A percentile compares a stretch with the other conserved stretches of the same genome.
These are phyloP conservation scores for Chalaropsis thielavioides DNA, from an alignment of 2,329 filamentous ascomycete genomes.

Conservation along the genomic window DNA sequence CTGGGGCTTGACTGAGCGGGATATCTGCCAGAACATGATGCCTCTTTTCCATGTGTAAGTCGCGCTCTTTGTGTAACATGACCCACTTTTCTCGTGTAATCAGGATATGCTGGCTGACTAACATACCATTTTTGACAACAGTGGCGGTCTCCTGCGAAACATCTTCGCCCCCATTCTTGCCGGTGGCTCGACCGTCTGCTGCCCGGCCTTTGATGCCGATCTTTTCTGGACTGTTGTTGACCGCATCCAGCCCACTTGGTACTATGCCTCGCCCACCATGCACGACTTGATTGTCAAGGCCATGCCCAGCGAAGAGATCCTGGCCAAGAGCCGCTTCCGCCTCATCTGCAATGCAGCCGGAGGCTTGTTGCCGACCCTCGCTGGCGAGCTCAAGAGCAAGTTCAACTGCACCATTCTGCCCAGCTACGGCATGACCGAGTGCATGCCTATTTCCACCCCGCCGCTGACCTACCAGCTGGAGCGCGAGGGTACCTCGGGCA, in stretches of 20 bases:
- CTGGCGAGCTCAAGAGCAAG: constrained; percentile 33
- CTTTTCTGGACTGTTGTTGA: constrained; percentile 42
- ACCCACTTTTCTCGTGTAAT: neutral
- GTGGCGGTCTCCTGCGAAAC: constrained; percentile 39
- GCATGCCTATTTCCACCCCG: constrained; percentile 43
- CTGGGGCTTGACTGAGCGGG: constrained; percentile 33
- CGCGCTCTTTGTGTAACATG: neutral
- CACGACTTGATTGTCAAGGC: constrained; percentile 39
- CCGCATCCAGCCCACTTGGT: constrained; percentile 37
- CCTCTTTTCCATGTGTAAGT: constrained; percentile 42
- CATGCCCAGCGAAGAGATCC: constrained; percentile 26
- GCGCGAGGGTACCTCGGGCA: constrained; percentile 38
- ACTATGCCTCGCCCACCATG: constrained; percentile 44
- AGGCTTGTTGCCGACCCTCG: constrained; percentile 37
- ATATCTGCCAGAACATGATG: constrained; percentile 46
- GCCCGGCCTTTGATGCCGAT: constrained; percentile 38
- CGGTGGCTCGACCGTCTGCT: constrained; percentile 40
- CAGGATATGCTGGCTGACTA: neutral
- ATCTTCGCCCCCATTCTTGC: constrained; percentile 41
- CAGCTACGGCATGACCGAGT: constrained; percentile 47
- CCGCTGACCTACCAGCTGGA: constrained; percentile 38
- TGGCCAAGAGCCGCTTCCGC: constrained; percentile 32
- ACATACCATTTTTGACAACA: constrained; percentile 18
- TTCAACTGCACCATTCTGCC: constrained; percentile 39
- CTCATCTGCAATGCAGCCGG: constrained; percentile 43